phyloP scores from a whole-genome alignment of 352 stramenopile genomes.

The Poterioochromonas sp. region DNA sequence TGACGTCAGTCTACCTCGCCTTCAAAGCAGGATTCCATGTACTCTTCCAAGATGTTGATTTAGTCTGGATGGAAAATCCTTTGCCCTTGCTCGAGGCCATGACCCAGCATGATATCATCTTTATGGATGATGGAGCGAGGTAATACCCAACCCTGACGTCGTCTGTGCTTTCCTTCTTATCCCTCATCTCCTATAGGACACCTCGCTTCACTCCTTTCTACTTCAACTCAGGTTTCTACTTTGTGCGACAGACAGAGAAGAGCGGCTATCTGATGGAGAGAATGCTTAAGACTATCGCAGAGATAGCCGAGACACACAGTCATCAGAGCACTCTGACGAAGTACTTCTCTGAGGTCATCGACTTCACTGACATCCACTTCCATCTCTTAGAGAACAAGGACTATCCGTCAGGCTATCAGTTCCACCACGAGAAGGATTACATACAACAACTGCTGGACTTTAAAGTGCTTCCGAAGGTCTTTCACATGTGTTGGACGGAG shows the following conservation, averaged over 20 bases:
- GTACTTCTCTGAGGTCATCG: constrained; percentile 4
- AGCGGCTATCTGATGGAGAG: constrained; percentile 29
- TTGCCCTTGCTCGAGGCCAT: constrained; percentile 12
- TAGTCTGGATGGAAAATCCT: constrained; percentile 38
- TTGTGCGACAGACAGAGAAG: constrained; percentile 7
- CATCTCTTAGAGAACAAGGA: not conserved
- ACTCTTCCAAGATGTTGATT: constrained; percentile 40
- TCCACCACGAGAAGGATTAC: constrained; percentile 35
- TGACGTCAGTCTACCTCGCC: constrained; percentile 31
- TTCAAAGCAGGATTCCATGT: constrained; percentile 1
- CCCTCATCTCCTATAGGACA: not conserved
- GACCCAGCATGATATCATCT: constrained; percentile 37
- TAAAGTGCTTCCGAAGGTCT: constrained; percentile 22
- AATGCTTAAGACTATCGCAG: constrained; percentile 17
- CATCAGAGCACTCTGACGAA: constrained; percentile 37
- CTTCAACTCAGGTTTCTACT: constrained; percentile 43
- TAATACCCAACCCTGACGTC: constrained; percentile 19
- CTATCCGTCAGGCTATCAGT: constrained; percentile 35
- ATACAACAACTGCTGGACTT: constrained; percentile 25
- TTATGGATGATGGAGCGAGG: constrained; percentile 42
- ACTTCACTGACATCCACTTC: constrained; percentile 15
- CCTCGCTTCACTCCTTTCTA: constrained; percentile 37
- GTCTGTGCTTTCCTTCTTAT: not conserved
- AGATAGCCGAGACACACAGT: constrained; percentile 16
- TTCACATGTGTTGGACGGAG: constrained; percentile 43